Evolutionary conservation across 2,329 filamentous ascomycete genomes (phyloP).

Genomic region (Fusarium sp.): DNA sequence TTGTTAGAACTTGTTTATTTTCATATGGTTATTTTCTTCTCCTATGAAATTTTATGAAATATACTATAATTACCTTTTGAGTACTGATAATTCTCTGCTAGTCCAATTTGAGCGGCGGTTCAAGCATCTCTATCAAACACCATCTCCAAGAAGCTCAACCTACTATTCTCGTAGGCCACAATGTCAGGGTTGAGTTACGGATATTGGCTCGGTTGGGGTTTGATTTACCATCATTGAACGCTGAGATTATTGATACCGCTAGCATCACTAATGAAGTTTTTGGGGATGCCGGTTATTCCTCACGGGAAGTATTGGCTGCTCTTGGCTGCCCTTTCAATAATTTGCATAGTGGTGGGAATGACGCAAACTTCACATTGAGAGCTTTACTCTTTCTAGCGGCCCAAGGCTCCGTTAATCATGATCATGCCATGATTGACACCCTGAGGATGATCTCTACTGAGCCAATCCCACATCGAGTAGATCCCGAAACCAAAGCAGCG

Average conservation of each 20-base stretch:
- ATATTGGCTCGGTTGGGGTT: neutral
- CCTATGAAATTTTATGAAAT: too few species aligned
- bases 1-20: neutral
- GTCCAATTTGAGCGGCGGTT: neutral
- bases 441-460: neutral
- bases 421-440: neutral
- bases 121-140: neutral
- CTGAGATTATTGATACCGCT: neutral
- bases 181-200: neutral
- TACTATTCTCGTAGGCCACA: neutral
- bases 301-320: neutral
- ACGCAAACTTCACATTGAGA: neutral
- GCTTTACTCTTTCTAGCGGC: neutral
- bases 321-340: neutral
- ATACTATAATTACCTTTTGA: neutral
- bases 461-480: neutral
- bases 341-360: neutral
- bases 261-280: neutral
- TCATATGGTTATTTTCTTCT: neutral
- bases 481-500: neutral
- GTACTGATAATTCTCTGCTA: neutral
- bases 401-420: neutral
- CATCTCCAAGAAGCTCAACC: neutral
- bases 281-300: neutral
- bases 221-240: neutral